Evolutionary conservation across 257 asterid genomes (phyloP).

Genomic region (Parsonsia alboflavescens): DNA sequence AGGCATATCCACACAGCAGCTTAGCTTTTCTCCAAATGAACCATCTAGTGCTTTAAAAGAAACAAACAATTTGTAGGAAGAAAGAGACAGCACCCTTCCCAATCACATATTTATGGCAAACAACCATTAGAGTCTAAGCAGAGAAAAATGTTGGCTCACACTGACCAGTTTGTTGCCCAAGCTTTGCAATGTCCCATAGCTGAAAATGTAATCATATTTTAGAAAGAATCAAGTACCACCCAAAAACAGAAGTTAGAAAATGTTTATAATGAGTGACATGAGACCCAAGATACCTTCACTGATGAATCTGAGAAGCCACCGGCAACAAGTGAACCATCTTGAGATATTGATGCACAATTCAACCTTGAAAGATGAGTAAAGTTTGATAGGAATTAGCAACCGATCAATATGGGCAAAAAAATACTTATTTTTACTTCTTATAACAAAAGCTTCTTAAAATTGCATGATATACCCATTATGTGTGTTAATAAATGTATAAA

Average conservation of each 20-base stretch:
- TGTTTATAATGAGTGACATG: conserved; percentile 2
- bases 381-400: conserved; percentile 17
- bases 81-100: background rate
- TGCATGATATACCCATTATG: conserved; percentile 64
- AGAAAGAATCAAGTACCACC: conserved; percentile 21
- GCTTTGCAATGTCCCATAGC: conserved; percentile 99
- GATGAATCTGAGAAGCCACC: conserved; percentile 99
- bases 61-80: background rate
- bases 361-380: conserved; percentile 37
- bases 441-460: background rate
- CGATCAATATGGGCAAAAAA: background rate
- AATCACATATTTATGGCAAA: background rate
- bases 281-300: conserved; percentile 56
- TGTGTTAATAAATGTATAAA: conserved; percentile 89
- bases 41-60: background rate
- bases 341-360: conserved; percentile 90
- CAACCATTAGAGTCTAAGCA: background rate
- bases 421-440: background rate
- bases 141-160: conserved; percentile 30
- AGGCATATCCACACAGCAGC: background rate
- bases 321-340: conserved; percentile 91
- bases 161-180: conserved; percentile 69
- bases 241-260: conserved; percentile 4
- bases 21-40: background rate
- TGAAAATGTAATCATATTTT: conserved; percentile 29